phyloP scores from a whole-genome alignment of 192 early-diverging fungal species.

The Entomortierella parvispora region DNA sequence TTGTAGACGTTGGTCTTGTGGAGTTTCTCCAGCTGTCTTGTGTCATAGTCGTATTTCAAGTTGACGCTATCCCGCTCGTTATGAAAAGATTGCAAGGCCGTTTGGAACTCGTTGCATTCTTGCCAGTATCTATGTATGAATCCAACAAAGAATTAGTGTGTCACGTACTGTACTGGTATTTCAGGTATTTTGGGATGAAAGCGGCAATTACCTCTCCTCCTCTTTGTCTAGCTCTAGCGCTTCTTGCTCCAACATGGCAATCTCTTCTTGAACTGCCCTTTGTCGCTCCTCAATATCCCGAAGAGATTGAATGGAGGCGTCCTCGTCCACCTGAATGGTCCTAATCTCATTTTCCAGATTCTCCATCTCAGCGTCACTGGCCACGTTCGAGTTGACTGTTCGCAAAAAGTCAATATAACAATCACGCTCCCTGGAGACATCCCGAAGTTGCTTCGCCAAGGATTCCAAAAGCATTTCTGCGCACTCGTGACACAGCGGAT shows the following conservation, averaged over 20 bases:
- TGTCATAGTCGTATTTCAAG: slow-evolving; percentile 79
- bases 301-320: slow-evolving; percentile 55
- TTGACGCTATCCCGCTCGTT: slow-evolving; percentile 84
- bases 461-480: slow-evolving; percentile 79
- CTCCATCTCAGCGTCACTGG: slow-evolving; percentile 59
- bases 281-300: slow-evolving; percentile 60
- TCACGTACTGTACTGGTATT: neutral
- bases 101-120: slow-evolving; percentile 78
- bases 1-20: slow-evolving; percentile 96
- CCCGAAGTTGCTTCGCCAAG: slow-evolving; percentile 75
- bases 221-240: slow-evolving; percentile 62
- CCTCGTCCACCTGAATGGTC: slow-evolving; percentile 52
- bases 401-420: slow-evolving; percentile 79
- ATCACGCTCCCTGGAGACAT: slow-evolving; percentile 78
- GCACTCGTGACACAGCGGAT: slow-evolving; percentile 94
- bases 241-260: slow-evolving; percentile 63
- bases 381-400: slow-evolving; percentile 63
- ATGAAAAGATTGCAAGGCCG: slow-evolving; percentile 69
- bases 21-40: slow-evolving; percentile 81
- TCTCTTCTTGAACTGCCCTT: slow-evolving; percentile 56
- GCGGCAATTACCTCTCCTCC: slow-evolving; percentile 60
- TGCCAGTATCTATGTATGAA: slow-evolving; percentile 64
- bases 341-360: slow-evolving; percentile 65
- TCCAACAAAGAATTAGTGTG: neutral
- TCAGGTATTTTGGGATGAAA: neutral